A percentile compares a stretch with the other conserved stretches of the same genome.
These are phyloP conservation scores for Stellera chamaejasme DNA, from an alignment of 345 rosid genomes.

Conservation along the genomic window DNA sequence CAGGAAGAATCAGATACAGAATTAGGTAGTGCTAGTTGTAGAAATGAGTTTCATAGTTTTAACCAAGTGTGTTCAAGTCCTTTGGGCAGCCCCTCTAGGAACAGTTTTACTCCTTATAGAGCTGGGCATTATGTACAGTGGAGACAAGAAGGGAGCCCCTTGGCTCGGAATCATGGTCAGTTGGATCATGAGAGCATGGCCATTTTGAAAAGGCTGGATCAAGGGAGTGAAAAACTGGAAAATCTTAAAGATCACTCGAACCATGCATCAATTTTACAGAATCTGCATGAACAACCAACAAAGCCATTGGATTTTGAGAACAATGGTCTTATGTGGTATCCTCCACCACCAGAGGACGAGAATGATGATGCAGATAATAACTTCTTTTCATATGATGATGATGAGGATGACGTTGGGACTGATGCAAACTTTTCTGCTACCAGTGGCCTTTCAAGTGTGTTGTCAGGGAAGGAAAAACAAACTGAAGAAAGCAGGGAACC, in stretches of 20 bases:
- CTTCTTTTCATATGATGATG: slow-evolving; percentile 71
- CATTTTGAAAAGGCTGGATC: slow-evolving; percentile 43
- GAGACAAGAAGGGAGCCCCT: slow-evolving; percentile 54
- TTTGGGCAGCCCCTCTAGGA: slow-evolving; percentile 83
- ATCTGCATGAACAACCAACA: slow-evolving; percentile 32
- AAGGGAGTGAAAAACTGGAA: slow-evolving; percentile 35
- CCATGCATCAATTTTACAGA: slow-evolving; percentile 22
- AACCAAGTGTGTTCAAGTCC: slow-evolving; percentile 79
- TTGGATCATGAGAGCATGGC: slow-evolving; percentile 47
- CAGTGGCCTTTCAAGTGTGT: slow-evolving; percentile 59
- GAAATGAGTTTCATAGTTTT: slow-evolving; percentile 58
- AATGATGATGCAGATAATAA: slow-evolving; percentile 69
- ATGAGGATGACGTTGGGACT: slow-evolving; percentile 79
- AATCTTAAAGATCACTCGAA: slow-evolving; percentile 41
- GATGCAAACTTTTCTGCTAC: slow-evolving; percentile 63
- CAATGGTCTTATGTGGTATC: slow-evolving; percentile 78
- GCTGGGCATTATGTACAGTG: slow-evolving; percentile 63
- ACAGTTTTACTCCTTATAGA: slow-evolving; percentile 69
- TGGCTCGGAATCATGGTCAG: slow-evolving; percentile 34
- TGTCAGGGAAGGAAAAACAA: slow-evolving; percentile 60
- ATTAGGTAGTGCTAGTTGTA: slow-evolving; percentile 74
- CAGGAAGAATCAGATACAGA: slow-evolving; percentile 66
- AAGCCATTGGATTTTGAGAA: slow-evolving; percentile 80
- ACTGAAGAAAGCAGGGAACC: slow-evolving; percentile 67
- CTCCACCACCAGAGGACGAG: slow-evolving; percentile 85